Evolutionary conservation across 2,329 filamentous ascomycete genomes (phyloP).

Genomic region (Cercospora zeina): DNA sequence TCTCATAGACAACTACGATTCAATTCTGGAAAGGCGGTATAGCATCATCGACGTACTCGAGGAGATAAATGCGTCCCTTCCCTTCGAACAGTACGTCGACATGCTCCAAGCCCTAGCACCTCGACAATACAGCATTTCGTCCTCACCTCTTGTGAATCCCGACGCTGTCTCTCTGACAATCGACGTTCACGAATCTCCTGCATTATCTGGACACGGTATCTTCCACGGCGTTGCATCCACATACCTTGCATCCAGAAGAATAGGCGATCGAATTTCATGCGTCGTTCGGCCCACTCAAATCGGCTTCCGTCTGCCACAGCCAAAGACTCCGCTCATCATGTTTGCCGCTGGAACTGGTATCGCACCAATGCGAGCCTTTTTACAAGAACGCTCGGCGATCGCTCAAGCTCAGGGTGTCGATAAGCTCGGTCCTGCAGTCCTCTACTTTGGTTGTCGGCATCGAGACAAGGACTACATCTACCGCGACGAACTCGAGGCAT

Average conservation of each 20-base stretch:
- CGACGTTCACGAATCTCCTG: constrained; percentile 48
- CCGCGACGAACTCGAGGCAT: constrained; percentile 21
- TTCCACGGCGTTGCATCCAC: constrained; percentile 45
- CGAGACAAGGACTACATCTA: constrained; percentile 40
- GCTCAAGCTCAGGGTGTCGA: constrained; percentile 35
- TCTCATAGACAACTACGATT: constrained; percentile 44
- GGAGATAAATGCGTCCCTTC: constrained; percentile 56
- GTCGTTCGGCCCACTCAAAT: constrained; percentile 42
- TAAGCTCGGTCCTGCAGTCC: constrained; percentile 27
- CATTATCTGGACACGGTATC: constrained; percentile 26
- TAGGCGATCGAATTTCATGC: constrained; percentile 44
- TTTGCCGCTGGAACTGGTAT: constrained; percentile 55
- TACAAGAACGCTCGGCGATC: constrained; percentile 45
- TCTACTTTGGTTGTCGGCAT: constrained; percentile 38
- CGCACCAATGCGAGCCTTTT: constrained; percentile 50
- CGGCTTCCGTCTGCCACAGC: constrained; percentile 45
- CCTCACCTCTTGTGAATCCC: constrained; percentile 26
- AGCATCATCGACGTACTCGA: constrained; percentile 67
- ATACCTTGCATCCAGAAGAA: constrained; percentile 42
- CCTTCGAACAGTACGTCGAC: constrained; percentile 57
- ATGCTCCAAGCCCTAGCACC: constrained; percentile 27
- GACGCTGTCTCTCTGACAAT: constrained; percentile 58
- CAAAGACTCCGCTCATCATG: constrained; percentile 54
- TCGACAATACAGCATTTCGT: constrained; percentile 35
- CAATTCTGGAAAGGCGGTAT: constrained; percentile 45